phyloP scores from a whole-genome alignment of 2,329 filamentous ascomycete species.

The Fusarium mexicanum region DNA sequence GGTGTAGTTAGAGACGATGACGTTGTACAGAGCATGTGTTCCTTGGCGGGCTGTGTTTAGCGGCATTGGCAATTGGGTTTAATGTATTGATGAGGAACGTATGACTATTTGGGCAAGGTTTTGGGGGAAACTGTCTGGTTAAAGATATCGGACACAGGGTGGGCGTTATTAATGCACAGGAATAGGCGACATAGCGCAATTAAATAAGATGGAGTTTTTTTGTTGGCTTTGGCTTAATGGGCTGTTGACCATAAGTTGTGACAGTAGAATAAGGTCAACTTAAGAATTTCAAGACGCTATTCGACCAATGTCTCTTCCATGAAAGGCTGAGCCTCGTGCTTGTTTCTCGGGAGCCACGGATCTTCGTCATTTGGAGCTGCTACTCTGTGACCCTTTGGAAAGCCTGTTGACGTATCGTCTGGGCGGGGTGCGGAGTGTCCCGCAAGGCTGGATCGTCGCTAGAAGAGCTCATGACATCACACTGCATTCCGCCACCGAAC shows the following conservation, averaged over 20 bases:
- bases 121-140: slow-evolving; percentile 1
- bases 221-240: background rate
- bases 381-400: background rate
- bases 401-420: slow-evolving; percentile 29
- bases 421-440: slow-evolving; percentile 33
- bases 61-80: slow-evolving; percentile 25
- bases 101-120: background rate
- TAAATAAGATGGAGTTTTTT: background rate
- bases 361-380: slow-evolving; percentile 3
- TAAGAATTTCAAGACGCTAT: background rate
- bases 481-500: slow-evolving; percentile 43
- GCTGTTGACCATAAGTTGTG: background rate
- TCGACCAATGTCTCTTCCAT: background rate
- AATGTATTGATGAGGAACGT: slow-evolving; percentile 19
- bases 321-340: background rate
- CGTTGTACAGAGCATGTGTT: slow-evolving; percentile 13
- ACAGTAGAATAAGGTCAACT: background rate
- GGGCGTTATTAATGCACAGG: slow-evolving; percentile 19
- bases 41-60: slow-evolving; percentile 26
- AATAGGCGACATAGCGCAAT: background rate
- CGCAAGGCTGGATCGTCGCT: slow-evolving; percentile 27
- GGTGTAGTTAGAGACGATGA: slow-evolving; percentile 18
- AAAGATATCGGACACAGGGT: slow-evolving; percentile 1
- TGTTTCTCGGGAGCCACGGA: slow-evolving; percentile 26
- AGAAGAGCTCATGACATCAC: slow-evolving; percentile 49